phyloP scores from a whole-genome alignment of 2,329 filamentous ascomycete genomes.

The Fusarium caatingaense region DNA sequence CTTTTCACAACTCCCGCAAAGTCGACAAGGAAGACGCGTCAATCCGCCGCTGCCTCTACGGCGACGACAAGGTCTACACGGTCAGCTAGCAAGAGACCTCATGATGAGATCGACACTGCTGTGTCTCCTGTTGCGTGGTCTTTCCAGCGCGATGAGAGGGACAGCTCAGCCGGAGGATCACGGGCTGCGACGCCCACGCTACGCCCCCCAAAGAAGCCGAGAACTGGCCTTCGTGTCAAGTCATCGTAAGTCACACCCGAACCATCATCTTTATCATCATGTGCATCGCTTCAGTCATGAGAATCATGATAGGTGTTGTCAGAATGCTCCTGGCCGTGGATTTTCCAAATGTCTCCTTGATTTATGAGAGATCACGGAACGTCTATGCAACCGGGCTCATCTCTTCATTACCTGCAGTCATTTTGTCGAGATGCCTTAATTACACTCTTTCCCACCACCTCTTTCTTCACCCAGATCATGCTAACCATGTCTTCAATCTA shows the following conservation, averaged over 20 bases:
- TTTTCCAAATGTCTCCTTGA: slow-evolving; percentile 11
- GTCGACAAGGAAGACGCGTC: slow-evolving; percentile 52
- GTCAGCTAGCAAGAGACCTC: slow-evolving; percentile 63
- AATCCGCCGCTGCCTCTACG: slow-evolving; percentile 49
- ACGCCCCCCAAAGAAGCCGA: slow-evolving; percentile 68
- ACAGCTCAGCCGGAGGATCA: slow-evolving; percentile 62
- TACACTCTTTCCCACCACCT: background rate
- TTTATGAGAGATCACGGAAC: slow-evolving; percentile 30
- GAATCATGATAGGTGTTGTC: slow-evolving; percentile 1
- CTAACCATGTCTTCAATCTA: slow-evolving; percentile 54
- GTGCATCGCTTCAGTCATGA: slow-evolving; percentile 6
- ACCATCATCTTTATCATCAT: background rate
- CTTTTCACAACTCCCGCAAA: slow-evolving; percentile 49
- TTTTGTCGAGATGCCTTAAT: background rate
- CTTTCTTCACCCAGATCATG: background rate
- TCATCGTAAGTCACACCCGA: slow-evolving; percentile 69
- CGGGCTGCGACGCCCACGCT: slow-evolving; percentile 70
- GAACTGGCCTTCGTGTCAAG: slow-evolving; percentile 73
- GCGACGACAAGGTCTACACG: slow-evolving; percentile 59
- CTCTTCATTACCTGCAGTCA: background rate
- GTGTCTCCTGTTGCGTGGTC: slow-evolving; percentile 64
- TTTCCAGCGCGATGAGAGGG: slow-evolving; percentile 59
- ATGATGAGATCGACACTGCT: slow-evolving; percentile 66
- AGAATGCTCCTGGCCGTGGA: background rate
- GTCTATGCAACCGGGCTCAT: slow-evolving; percentile 22